Conservation (phyloP, 495 filamentous ascomycete species). For the Xylaria palmicola region DNA sequence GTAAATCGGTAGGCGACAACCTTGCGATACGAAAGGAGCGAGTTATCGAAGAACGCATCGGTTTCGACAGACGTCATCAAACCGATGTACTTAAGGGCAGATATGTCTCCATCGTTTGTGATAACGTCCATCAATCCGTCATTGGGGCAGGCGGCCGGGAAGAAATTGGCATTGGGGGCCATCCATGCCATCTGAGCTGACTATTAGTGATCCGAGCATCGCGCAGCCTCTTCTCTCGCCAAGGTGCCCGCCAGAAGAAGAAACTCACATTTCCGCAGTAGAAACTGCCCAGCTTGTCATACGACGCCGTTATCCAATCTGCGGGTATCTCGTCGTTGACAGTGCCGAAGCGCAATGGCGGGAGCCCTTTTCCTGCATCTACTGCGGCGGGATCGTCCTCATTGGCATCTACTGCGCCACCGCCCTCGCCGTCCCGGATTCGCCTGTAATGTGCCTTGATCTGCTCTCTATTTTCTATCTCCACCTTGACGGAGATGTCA, state of each 20-base stretch:
- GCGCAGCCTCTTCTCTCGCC: background rate
- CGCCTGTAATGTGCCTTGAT: conserved; percentile 72
- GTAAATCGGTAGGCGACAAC: conserved; percentile 78
- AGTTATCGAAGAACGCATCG: conserved; percentile 73
- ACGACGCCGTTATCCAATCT: conserved; percentile 69
- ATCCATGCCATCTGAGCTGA: conserved; percentile 74
- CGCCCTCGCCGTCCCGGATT: background rate
- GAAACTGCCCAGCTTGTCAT: conserved; percentile 84
- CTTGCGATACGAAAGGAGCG: conserved; percentile 77
- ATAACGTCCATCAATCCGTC: conserved; percentile 87
- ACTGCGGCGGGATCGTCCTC: too few relatives aligned
- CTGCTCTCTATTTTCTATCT: conserved; percentile 69
- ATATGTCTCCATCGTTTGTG: conserved; percentile 73
- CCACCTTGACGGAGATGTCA: conserved; percentile 80
- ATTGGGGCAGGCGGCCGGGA: conserved; percentile 76
- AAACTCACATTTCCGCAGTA: conserved; percentile 76
- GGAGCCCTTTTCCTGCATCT: conserved; percentile 54
- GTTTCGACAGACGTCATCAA: conserved; percentile 69
- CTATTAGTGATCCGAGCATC: background rate
- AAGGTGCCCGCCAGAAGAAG: background rate
- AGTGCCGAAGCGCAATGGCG: conserved; percentile 74
- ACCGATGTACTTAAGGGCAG: conserved; percentile 58
- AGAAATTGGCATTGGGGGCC: conserved; percentile 84
- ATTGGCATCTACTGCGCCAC: too few relatives aligned
- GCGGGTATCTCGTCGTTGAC: conserved; percentile 71